Base-by-base conservation (phyloP, 106 monocot species). In the Dendrobium chrysotoxum region DNA sequence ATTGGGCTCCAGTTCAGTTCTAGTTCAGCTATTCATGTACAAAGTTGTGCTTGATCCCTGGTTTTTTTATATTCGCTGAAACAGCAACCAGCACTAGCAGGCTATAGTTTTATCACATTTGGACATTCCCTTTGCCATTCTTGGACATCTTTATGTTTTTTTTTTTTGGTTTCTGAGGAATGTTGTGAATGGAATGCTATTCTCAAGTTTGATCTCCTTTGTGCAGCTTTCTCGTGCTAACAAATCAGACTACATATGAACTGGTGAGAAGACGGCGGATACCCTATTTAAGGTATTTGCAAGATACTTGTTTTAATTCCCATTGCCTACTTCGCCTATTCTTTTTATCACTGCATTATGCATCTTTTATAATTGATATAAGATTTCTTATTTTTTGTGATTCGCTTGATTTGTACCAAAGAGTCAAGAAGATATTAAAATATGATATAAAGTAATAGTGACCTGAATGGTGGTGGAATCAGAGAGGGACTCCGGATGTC, bases 181-280 rank as follows among this genome's bases (percentile, higher is more conserved):
- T n/a, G n/a, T n/a, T n/a, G n/a, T 68, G 68, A 3, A 73, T 20
- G 20, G 68, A 26, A 68, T 73, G 40, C 25, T 73, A 9, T 45
- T 75, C 76, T 76, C 10, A 76, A 47, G 25, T 45, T 76, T 76
- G 12, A 75, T 41, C 74, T 42, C 76, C 28, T 46, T 65, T 53
- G 38, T 83, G 47, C 80, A 93, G 93, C 35, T 93, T 93, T 80
- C 88, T 96, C 68, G 81, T 86, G 15, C 50, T 95, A 77, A 93
- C 98, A 77, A 99, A 99, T 85, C 98, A 99, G 81, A 99, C 98
- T 39, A 99, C 98, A 4, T 99, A 91, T 77, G 98, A 99, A 81
- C 89, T 99, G 42, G 92, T 95, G 10, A 92, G 98, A 77, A 86
- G 95, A 65, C 86, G 86, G 15, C 86, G 98, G 4, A 89, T 99